These are phyloP conservation scores for Hamamelis virginiana DNA, from an alignment of 164 flowering plant species.

Conservation along the genomic window DNA sequence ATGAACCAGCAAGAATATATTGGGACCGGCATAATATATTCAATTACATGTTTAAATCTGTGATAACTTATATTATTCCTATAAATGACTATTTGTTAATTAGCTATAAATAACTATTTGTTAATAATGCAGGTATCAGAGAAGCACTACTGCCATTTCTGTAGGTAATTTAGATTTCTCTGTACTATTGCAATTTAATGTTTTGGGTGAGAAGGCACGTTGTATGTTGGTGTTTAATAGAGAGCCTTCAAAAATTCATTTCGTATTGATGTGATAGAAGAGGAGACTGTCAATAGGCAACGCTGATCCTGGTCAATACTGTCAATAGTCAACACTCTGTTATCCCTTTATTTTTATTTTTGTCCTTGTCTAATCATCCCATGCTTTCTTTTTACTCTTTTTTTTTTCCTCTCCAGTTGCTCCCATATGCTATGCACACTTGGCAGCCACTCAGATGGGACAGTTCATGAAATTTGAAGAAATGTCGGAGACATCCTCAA, in stretches of 20 bases:
- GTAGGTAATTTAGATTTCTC: slow-evolving; percentile 44
- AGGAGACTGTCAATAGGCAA: too few species aligned
- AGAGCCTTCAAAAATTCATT: too few species aligned
- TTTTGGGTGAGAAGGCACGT: too few species aligned
- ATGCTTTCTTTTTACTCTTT: neutral
- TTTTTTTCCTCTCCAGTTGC: slow-evolving; percentile 37
- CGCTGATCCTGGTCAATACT: too few species aligned
- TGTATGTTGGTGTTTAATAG: too few species aligned
- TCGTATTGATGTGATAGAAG: too few species aligned
- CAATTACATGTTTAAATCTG: neutral
- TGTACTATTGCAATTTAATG: neutral
- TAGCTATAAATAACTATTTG: neutral
- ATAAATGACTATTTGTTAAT: neutral
- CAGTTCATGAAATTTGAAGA: slow-evolving; percentile 63
- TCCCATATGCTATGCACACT: slow-evolving; percentile 58
- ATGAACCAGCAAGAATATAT: neutral
- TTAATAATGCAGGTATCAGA: slow-evolving; percentile 63
- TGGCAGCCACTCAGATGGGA: slow-evolving; percentile 55
- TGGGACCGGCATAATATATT: too few species aligned
- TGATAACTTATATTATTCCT: neutral
- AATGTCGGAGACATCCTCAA: slow-evolving; percentile 51
- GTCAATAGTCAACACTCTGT: too few species aligned
- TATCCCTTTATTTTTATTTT: neutral
- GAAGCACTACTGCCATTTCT: slow-evolving; percentile 89
- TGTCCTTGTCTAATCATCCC: neutral